phyloP scores from a whole-genome alignment of 495 filamentous ascomycete genomes.

The Sporormia fimetaria region DNA sequence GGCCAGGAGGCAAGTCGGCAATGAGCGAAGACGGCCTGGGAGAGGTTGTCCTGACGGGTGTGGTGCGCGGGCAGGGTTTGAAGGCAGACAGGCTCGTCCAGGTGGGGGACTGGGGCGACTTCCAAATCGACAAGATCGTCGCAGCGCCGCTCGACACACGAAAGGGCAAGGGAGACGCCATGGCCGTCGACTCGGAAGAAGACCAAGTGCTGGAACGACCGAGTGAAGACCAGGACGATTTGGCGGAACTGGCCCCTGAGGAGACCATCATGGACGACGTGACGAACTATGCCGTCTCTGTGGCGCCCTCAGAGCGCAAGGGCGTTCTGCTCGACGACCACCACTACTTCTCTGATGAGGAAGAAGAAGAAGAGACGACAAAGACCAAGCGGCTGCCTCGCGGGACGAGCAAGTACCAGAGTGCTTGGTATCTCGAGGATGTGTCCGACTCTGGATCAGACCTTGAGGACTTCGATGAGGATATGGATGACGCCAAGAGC shows the following conservation, averaged over 20 bases:
- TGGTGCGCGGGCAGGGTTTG: constrained; percentile 73
- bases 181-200: constrained; percentile 51
- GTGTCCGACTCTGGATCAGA: constrained; percentile 82
- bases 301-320: constrained; percentile 48
- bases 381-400: constrained; percentile 67
- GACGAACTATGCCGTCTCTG: constrained; percentile 45
- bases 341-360: constrained; percentile 94
- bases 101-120: constrained; percentile 88
- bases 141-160: constrained; percentile 48
- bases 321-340: constrained; percentile 92
- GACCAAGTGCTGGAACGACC: constrained; percentile 54
- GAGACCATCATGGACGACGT: constrained; percentile 61
- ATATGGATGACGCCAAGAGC: constrained; percentile 40
- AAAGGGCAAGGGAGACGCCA: constrained; percentile 52
- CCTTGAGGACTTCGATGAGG: constrained; percentile 52
- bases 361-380: constrained; percentile 44
- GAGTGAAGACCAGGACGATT: constrained; percentile 64
- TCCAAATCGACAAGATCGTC: constrained; percentile 81
- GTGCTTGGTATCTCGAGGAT: constrained; percentile 84
- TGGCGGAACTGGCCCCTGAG: constrained; percentile 76
- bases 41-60: constrained; percentile 67
- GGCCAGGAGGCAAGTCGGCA: constrained; percentile 43
- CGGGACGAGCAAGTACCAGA: constrained; percentile 87
- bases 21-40: constrained; percentile 32
- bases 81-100: constrained; percentile 86